Evolutionary conservation across 148 eudicot species (phyloP).

Genomic region (Fagopyrum tataricum): DNA sequence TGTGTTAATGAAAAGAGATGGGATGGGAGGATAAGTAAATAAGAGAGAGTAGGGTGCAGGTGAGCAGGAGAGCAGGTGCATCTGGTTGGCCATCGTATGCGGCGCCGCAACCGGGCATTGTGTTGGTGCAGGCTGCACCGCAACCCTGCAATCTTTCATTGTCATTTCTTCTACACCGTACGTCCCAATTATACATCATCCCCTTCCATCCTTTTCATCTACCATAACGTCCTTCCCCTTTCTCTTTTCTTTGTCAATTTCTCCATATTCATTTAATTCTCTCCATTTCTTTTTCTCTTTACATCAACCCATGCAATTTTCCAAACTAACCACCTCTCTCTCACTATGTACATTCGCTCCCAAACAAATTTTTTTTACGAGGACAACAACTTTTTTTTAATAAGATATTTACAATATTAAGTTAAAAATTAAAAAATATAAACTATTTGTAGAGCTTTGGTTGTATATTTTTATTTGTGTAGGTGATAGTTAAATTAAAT

Average conservation of each 20-base stretch:
- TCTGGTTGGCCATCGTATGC: conserved; percentile 5
- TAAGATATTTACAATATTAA: too few species aligned
- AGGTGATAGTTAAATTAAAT: too few species aligned
- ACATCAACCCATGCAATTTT: neutral
- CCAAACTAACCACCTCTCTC: neutral
- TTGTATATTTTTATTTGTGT: too few species aligned
- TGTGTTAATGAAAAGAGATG: neutral
- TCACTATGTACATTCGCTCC: too few species aligned
- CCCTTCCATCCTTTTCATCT: neutral
- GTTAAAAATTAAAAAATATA: too few species aligned
- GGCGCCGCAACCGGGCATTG: neutral
- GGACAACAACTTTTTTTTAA: too few species aligned
- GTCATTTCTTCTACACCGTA: neutral
- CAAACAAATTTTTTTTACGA: too few species aligned
- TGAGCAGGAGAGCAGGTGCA: neutral
- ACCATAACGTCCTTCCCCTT: too few species aligned
- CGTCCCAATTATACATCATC: neutral
- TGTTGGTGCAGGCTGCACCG: neutral
- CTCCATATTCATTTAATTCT: neutral
- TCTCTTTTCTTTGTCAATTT: neutral
- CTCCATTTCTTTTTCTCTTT: neutral
- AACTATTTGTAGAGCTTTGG: too few species aligned
- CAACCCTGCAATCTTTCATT: neutral
- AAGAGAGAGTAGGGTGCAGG: too few species aligned
- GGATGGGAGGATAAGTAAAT: too few species aligned